Percentiles rank a stretch among this genome's conserved stretches.
Evolutionary conservation across 345 rosid species (phyloP).

Genomic region (Laguncularia racemosa): DNA sequence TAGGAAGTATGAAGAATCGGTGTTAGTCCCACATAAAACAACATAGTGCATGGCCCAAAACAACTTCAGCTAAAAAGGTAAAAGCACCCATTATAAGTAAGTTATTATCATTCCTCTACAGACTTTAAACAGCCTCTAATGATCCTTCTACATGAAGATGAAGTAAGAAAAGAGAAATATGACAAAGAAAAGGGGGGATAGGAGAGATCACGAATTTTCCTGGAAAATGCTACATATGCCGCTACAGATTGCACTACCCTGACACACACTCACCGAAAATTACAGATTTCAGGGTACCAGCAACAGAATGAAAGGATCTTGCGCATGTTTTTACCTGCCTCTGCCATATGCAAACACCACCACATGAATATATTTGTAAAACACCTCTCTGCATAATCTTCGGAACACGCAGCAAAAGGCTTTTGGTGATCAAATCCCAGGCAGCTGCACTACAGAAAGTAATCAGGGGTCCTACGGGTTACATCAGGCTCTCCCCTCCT

Average conservation of each 20-base stretch:
- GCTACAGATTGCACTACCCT: constrained; percentile 14
- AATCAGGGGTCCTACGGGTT: constrained; percentile 93
- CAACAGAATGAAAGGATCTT: constrained; percentile 9
- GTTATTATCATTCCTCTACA: constrained; percentile 27
- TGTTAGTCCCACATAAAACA: not conserved
- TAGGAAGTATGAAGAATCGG: no score
- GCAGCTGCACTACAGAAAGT: constrained; percentile 47
- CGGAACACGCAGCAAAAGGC: no score
- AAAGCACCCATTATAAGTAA: constrained; percentile 16
- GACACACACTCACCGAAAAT: not conserved
- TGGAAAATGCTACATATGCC: constrained; percentile 19
- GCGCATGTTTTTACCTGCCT: no score
- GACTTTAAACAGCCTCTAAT: constrained; percentile 11
- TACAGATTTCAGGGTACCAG: not conserved
- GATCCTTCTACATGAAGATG: constrained; percentile 20
- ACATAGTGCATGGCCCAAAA: not conserved
- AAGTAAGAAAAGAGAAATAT: constrained; percentile 3
- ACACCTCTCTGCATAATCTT: constrained; percentile 11
- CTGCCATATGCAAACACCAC: no score
- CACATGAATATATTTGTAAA: no score
- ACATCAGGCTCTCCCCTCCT: constrained; percentile 98
- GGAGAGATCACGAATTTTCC: constrained; percentile 17
- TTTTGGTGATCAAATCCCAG: not conserved
- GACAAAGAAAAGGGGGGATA: constrained; percentile 3
- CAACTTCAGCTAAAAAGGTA: not conserved